Percentiles rank a stretch among this genome's conserved stretches.
phyloP scores from a whole-genome alignment of 177 flowering plant species.

The Tripterygium wilfordii region DNA sequence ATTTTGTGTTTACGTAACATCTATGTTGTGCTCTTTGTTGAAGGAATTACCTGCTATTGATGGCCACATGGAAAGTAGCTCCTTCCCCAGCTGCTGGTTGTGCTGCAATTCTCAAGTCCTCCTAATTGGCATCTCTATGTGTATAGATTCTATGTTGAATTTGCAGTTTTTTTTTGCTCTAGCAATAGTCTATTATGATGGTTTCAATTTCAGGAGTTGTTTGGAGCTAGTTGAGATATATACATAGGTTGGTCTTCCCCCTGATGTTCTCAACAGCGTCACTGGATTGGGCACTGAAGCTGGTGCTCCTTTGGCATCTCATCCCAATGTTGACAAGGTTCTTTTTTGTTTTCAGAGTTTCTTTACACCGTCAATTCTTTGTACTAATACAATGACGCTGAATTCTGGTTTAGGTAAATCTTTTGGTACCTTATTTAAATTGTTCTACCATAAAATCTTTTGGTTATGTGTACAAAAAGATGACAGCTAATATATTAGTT shows the following conservation, averaged over 20 bases:
- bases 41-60: conserved; percentile 95
- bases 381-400: too few species aligned
- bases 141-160: conserved; percentile 14
- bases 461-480: too few species aligned
- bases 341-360: too few species aligned
- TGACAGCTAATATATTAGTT: not conserved
- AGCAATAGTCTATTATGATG: not conserved
- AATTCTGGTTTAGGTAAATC: too few species aligned
- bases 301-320: conserved; percentile 93
- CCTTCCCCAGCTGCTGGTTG: conserved; percentile 99
- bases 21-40: conserved; percentile 9
- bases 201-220: conserved; percentile 57
- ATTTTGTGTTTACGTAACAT: too few species aligned
- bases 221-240: conserved; percentile 92
- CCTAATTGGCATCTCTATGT: conserved; percentile 89
- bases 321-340: conserved; percentile 96
- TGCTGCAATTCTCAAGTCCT: conserved; percentile 90
- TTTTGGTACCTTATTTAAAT: too few species aligned
- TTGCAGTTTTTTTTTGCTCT: not conserved
- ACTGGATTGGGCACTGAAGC: conserved; percentile 95
- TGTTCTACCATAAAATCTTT: too few species aligned
- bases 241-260: conserved; percentile 89
- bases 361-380: not conserved
- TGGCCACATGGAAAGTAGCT: conserved; percentile 99
- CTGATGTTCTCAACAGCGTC: conserved; percentile 83